Evolutionary conservation across 306 rosid species (phyloP).

Genomic region (Medicago ruthenica): DNA sequence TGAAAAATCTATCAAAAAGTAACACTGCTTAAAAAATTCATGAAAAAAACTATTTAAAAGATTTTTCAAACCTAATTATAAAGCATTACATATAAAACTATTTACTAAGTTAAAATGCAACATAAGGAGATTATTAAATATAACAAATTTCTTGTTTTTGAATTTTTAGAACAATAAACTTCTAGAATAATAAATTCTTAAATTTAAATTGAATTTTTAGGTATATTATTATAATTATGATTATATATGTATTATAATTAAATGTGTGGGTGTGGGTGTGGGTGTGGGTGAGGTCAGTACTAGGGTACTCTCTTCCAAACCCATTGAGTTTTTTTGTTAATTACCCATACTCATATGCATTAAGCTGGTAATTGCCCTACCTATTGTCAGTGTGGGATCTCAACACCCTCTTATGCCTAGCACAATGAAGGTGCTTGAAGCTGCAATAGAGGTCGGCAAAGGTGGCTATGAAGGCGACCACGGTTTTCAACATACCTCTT

Average conservation of each 20-base stretch:
- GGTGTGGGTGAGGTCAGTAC: neutral
- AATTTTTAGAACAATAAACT: neutral
- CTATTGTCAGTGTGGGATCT: neutral
- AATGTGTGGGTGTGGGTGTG: neutral
- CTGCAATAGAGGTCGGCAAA: neutral
- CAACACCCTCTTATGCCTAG: neutral
- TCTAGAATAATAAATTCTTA: neutral
- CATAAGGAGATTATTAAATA: neutral
- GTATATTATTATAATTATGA: neutral
- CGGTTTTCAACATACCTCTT: constrained; percentile 1
- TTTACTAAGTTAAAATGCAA: neutral
- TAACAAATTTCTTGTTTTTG: neutral
- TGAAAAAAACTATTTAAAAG: neutral
- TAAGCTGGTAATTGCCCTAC: constrained; percentile 3
- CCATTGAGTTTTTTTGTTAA: neutral
- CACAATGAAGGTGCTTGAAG: neutral
- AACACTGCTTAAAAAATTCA: neutral
- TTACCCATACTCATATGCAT: neutral
- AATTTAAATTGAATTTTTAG: neutral
- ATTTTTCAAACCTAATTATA: neutral
- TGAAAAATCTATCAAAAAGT: neutral
- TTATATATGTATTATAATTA: neutral
- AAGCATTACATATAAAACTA: neutral
- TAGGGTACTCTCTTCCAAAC: neutral
- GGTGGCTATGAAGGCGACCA: neutral